Evolutionary conservation across 2,329 filamentous ascomycete genomes (phyloP).

Genomic region (Fusarium scirpi): DNA sequence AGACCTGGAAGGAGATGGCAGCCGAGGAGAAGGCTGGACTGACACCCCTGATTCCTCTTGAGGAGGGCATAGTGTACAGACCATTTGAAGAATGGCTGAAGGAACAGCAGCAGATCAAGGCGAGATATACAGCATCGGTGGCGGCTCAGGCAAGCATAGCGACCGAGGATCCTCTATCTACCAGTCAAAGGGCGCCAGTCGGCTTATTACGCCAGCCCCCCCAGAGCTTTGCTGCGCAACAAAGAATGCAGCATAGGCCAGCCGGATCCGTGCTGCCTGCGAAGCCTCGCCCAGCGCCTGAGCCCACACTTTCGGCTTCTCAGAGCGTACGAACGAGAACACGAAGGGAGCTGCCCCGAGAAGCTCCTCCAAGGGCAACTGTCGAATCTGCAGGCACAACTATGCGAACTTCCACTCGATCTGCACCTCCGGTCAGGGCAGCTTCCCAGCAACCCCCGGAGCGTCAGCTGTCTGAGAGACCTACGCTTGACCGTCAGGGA

Average conservation of each 20-base stretch:
- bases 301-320: constrained; percentile 43
- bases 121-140: constrained; percentile 48
- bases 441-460: constrained; percentile 46
- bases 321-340: constrained; percentile 49
- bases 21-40: constrained; percentile 75
- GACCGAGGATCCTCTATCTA: constrained; percentile 52
- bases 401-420: constrained; percentile 47
- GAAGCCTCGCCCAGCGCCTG: constrained; percentile 45
- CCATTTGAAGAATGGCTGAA: constrained; percentile 71
- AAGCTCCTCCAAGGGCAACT: constrained; percentile 40
- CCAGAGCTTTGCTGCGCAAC: constrained; percentile 75
- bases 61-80: constrained; percentile 71
- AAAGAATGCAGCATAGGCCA: constrained; percentile 68
- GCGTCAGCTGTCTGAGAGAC: constrained; percentile 41
- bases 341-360: constrained; percentile 47
- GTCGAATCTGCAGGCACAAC: constrained; percentile 44
- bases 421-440: constrained; percentile 46
- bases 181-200: constrained; percentile 53
- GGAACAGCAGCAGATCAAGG: constrained; percentile 62
- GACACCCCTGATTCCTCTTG: constrained; percentile 72
- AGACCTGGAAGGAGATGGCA: constrained; percentile 74
- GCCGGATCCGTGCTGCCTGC: constrained; percentile 39
- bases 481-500: constrained; percentile 47
- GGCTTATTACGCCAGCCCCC: constrained; percentile 66
- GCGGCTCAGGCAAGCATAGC: constrained; percentile 46